These are phyloP conservation scores for Silene conica DNA, from an alignment of 148 eudicot species.

Conservation along the genomic window DNA sequence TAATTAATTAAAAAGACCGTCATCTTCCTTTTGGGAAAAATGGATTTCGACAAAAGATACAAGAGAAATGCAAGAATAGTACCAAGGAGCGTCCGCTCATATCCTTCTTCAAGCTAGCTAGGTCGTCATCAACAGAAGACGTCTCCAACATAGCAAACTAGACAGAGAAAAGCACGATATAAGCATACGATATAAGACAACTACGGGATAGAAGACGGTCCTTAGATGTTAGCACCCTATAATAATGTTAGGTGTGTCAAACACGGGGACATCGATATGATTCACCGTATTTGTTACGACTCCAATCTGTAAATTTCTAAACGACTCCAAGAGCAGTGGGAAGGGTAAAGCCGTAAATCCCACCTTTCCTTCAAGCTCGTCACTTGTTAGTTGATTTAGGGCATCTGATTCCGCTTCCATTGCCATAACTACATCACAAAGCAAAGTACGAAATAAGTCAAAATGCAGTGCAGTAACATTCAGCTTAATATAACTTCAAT, in stretches of 20 bases:
- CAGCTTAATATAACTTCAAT: neutral
- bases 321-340: neutral
- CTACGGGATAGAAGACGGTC: neutral
- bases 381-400: conserved; percentile 66
- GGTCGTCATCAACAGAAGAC: conserved; percentile 90
- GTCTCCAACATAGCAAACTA: conserved; percentile 91
- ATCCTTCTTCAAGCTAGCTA: conserved; percentile 71
- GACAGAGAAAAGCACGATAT: conserved; percentile 10
- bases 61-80: conserved; percentile 12
- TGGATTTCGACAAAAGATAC: neutral
- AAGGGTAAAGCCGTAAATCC: neutral
- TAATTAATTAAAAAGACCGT: neutral
- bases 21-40: neutral
- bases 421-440: conserved; percentile 54
- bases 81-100: conserved; percentile 78
- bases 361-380: conserved; percentile 96
- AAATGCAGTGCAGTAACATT: neutral
- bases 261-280: neutral
- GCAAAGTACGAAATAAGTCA: conserved; percentile 10
- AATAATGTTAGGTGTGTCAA: neutral
- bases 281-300: neutral
- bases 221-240: neutral
- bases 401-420: conserved; percentile 98
- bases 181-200: neutral
- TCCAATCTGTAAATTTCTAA: neutral